phyloP scores from a whole-genome alignment of 2,329 filamentous ascomycete species.

The Aspergillus sp. region DNA sequence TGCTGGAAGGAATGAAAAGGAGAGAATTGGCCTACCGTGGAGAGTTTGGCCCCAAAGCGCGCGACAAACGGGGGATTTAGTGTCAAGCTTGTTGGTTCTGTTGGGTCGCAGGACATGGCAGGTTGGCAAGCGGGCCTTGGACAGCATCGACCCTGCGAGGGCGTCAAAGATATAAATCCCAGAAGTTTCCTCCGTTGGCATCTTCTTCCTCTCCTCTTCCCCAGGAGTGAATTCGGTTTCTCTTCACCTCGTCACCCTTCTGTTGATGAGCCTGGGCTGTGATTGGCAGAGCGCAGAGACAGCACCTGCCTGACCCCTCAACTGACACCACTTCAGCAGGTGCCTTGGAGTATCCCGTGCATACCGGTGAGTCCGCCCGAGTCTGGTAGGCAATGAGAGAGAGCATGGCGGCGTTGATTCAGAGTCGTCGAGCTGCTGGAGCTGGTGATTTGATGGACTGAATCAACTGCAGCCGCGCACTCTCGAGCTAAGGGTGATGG shows the following conservation, averaged over 20 bases:
- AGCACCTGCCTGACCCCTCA: background rate
- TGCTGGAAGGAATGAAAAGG: background rate
- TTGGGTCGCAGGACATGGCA: background rate
- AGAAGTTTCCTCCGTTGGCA: background rate
- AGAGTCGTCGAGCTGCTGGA: background rate
- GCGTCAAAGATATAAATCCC: constrained; percentile 1
- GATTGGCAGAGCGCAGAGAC: constrained; percentile 1
- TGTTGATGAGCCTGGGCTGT: constrained; percentile 3
- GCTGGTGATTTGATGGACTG: background rate
- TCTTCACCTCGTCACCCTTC: background rate
- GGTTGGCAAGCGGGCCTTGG: background rate
- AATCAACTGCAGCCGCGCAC: constrained; percentile 16
- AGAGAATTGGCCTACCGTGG: background rate
- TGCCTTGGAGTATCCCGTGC: background rate
- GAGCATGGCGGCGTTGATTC: background rate
- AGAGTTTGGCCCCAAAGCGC: constrained; percentile 18
- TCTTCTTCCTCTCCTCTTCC: background rate
- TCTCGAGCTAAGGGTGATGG: constrained; percentile 15
- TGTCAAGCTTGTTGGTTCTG: constrained; percentile 6
- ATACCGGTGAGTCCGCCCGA: background rate
- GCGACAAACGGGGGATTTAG: constrained; percentile 18
- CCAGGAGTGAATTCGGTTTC: constrained; percentile 2
- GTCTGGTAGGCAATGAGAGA: background rate
- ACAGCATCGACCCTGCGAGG: background rate
- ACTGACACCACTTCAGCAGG: background rate